These are phyloP conservation scores for Trichoderma sp. DNA, from an alignment of 2,329 filamentous ascomycete species.

Conservation along the genomic window DNA sequence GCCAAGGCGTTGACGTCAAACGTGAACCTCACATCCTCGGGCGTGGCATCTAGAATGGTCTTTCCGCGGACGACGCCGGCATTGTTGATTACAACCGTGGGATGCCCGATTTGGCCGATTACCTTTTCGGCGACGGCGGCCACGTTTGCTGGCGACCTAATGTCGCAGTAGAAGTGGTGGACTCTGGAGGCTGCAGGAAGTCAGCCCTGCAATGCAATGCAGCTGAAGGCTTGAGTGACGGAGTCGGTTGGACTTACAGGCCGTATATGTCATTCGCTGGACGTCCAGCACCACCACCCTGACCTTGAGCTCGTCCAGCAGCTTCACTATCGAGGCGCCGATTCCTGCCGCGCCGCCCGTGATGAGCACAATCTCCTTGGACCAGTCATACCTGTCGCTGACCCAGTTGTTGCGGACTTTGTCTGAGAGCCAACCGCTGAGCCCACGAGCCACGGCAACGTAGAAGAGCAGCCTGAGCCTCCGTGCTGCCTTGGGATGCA, in stretches of 20 bases:
- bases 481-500: slow-evolving; percentile 50
- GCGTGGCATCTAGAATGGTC: slow-evolving; percentile 56
- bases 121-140: slow-evolving; percentile 50
- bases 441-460: slow-evolving; percentile 29
- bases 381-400: slow-evolving; percentile 57
- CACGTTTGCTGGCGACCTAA: slow-evolving; percentile 57
- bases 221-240: neutral
- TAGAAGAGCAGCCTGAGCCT: slow-evolving; percentile 42
- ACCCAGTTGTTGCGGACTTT: slow-evolving; percentile 37
- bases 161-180: slow-evolving; percentile 68
- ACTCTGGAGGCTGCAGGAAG: slow-evolving; percentile 46
- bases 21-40: slow-evolving; percentile 60
- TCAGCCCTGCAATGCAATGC: slow-evolving; percentile 12
- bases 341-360: slow-evolving; percentile 76
- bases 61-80: slow-evolving; percentile 63
- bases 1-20: slow-evolving; percentile 69
- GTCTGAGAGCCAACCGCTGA: slow-evolving; percentile 34
- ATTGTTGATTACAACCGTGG: slow-evolving; percentile 71
- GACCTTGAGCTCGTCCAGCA: slow-evolving; percentile 62
- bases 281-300: slow-evolving; percentile 72
- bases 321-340: slow-evolving; percentile 61
- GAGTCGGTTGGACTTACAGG: slow-evolving; percentile 37
- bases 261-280: slow-evolving; percentile 55
- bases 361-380: slow-evolving; percentile 66
- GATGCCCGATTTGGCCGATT: slow-evolving; percentile 55